Evolutionary conservation across 163 green algal species (phyloP).

Genomic region (Volvox carteri): DNA sequence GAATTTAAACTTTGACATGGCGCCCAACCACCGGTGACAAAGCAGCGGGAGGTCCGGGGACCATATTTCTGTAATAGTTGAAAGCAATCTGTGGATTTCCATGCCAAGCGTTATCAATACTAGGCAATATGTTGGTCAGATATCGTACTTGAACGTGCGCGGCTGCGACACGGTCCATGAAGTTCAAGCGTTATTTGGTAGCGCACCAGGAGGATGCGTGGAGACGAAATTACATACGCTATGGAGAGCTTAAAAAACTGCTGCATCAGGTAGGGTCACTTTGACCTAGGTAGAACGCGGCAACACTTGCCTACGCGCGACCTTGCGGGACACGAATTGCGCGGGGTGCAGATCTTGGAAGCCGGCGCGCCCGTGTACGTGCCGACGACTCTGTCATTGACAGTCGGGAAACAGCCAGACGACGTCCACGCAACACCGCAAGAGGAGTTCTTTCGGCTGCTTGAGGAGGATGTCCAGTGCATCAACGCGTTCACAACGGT

Average conservation of each 20-base stretch:
- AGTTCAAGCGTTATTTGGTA: conserved; percentile 42
- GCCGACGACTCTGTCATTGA: conserved; percentile 33
- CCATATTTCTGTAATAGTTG: too few relatives aligned
- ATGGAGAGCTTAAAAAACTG: conserved; percentile 59
- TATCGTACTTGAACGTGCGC: not conserved
- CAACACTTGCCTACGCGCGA: too few relatives aligned
- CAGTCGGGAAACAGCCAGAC: not conserved
- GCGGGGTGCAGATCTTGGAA: conserved; percentile 36
- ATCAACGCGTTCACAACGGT: conserved; percentile 53
- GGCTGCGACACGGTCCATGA: conserved; percentile 19
- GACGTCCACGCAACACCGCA: conserved; percentile 22
- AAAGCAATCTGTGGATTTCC: too few relatives aligned
- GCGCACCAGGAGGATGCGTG: conserved; percentile 35
- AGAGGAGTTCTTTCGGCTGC: conserved; percentile 52
- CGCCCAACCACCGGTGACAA: not conserved
- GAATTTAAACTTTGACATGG: not conserved
- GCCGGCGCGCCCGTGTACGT: conserved; percentile 20
- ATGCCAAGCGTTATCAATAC: too few relatives aligned
- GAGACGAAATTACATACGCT: conserved; percentile 58
- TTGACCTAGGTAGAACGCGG: too few relatives aligned
- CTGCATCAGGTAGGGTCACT: conserved; percentile 49
- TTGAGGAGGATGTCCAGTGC: conserved; percentile 50
- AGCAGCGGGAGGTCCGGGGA: too few relatives aligned
- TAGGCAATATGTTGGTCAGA: not conserved
- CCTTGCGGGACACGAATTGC: not conserved